A percentile compares a stretch with the other conserved stretches of the same genome.
phyloP scores from a whole-genome alignment of 2,329 filamentous ascomycete genomes.

The Fusarium tanahbumbuense region DNA sequence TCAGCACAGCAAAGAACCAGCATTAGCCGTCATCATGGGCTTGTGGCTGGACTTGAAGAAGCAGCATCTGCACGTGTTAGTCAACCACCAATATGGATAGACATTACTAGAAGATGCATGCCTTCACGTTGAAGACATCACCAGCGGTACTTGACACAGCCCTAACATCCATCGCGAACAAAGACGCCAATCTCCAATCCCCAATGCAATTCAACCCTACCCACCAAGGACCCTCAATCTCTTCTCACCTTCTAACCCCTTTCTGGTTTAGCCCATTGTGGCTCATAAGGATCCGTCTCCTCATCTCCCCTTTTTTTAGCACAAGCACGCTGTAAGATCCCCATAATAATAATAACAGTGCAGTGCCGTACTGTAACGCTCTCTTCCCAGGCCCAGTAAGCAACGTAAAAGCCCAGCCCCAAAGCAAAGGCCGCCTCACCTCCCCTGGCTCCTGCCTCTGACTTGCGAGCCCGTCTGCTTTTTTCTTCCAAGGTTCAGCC shows the following conservation, averaged over 20 bases:
- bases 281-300: slow-evolving; percentile 31
- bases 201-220: slow-evolving; percentile 4
- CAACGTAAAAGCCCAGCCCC: slow-evolving; percentile 36
- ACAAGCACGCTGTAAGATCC: slow-evolving; percentile 19
- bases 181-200: slow-evolving; percentile 8
- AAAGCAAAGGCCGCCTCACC: slow-evolving; percentile 35
- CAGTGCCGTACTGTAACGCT: slow-evolving; percentile 11
- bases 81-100: neutral
- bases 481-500: slow-evolving; percentile 30
- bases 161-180: slow-evolving; percentile 11
- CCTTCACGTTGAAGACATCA: neutral
- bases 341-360: slow-evolving; percentile 28
- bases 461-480: slow-evolving; percentile 12
- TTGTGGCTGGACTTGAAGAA: neutral
- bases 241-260: slow-evolving; percentile 6
- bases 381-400: slow-evolving; percentile 7
- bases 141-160: slow-evolving; percentile 3
- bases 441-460: slow-evolving; percentile 33
- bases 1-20: slow-evolving; percentile 13
- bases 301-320: slow-evolving; percentile 34
- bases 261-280: slow-evolving; percentile 23
- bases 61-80: neutral
- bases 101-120: neutral
- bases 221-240: slow-evolving; percentile 31
- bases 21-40: slow-evolving; percentile 18